Conservation (phyloP, 495 filamentous ascomycete genomes). For the Evansstolkia leycettana region DNA sequence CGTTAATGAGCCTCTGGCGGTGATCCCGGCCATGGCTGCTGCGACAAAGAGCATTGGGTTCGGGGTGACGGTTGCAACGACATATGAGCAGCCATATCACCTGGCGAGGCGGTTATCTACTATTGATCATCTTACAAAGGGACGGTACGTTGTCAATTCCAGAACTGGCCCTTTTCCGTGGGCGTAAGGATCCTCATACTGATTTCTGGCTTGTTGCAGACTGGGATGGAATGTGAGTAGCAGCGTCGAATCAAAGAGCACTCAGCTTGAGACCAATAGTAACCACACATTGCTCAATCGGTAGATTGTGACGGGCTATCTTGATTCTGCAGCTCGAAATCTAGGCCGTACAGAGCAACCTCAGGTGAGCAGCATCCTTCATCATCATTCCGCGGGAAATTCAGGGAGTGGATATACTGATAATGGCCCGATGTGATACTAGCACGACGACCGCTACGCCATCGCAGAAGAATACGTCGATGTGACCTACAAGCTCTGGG, state of each 20-base stretch:
- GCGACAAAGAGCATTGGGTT: slow-evolving; percentile 53
- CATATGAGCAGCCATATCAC: slow-evolving; percentile 60
- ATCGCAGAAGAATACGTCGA: slow-evolving; percentile 56
- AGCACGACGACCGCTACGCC: slow-evolving; percentile 58
- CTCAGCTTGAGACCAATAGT: too few species aligned
- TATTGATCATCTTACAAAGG: slow-evolving; percentile 54
- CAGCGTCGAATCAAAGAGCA: neutral
- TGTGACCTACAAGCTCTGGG: slow-evolving; percentile 58
- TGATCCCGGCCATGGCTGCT: slow-evolving; percentile 34
- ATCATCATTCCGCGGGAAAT: too few species aligned
- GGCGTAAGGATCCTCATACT: neutral
- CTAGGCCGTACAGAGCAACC: slow-evolving; percentile 41
- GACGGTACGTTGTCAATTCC: slow-evolving; percentile 39
- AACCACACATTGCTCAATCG: neutral
- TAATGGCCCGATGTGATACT: too few species aligned
- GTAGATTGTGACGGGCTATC: slow-evolving; percentile 52
- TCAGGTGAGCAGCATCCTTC: slow-evolving; percentile 13
- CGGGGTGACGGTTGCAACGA: slow-evolving; percentile 57
- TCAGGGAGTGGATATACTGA: too few species aligned
- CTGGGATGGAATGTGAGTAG: slow-evolving; percentile 46
- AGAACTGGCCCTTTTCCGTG: neutral
- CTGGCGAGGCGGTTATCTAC: slow-evolving; percentile 53
- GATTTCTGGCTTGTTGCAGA: slow-evolving; percentile 5
- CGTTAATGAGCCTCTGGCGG: slow-evolving; percentile 39
- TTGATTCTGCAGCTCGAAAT: slow-evolving; percentile 55